phyloP scores from a whole-genome alignment of 2,329 filamentous ascomycete species.

The Seiridium cupressi region DNA sequence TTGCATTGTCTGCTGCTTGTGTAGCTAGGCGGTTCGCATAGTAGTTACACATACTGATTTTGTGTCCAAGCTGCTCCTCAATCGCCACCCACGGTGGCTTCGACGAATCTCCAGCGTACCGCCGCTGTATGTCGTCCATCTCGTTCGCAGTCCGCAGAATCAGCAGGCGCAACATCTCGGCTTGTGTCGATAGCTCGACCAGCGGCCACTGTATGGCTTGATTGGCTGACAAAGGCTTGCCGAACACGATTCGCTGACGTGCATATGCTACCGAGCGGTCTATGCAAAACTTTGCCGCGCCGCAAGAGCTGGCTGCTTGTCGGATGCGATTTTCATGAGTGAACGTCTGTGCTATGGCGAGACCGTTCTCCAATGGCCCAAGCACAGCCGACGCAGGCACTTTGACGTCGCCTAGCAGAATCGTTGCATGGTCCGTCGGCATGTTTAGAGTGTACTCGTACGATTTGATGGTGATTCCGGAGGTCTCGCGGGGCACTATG shows the following conservation, averaged over 20 bases:
- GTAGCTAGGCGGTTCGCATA: conserved; percentile 61
- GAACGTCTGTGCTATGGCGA: conserved; percentile 63
- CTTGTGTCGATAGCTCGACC: conserved; percentile 60
- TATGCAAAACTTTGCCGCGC: conserved; percentile 59
- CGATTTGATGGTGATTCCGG: conserved; percentile 51
- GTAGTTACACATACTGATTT: conserved; percentile 66
- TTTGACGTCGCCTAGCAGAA: conserved; percentile 55
- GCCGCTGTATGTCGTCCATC: conserved; percentile 53
- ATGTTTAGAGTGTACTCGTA: conserved; percentile 68
- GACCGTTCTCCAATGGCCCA: conserved; percentile 49
- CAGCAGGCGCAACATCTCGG: conserved; percentile 58
- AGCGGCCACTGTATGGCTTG: conserved; percentile 65
- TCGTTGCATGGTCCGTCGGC: conserved; percentile 64
- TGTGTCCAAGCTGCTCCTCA: conserved; percentile 57
- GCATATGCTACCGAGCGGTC: conserved; percentile 56
- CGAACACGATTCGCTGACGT: conserved; percentile 51
- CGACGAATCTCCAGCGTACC: conserved; percentile 17
- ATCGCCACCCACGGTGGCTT: conserved; percentile 47
- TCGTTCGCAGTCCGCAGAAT: conserved; percentile 60
- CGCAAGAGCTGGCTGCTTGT: conserved; percentile 60
- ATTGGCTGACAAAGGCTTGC: conserved; percentile 54
- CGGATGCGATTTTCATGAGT: conserved; percentile 65
- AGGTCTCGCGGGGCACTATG: conserved; percentile 50
- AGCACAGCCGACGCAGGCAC: conserved; percentile 52
- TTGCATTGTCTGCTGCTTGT: conserved; percentile 60